Conservation (phyloP, 2,329 filamentous ascomycete genomes). For the Parafenestella ontariensis region DNA sequence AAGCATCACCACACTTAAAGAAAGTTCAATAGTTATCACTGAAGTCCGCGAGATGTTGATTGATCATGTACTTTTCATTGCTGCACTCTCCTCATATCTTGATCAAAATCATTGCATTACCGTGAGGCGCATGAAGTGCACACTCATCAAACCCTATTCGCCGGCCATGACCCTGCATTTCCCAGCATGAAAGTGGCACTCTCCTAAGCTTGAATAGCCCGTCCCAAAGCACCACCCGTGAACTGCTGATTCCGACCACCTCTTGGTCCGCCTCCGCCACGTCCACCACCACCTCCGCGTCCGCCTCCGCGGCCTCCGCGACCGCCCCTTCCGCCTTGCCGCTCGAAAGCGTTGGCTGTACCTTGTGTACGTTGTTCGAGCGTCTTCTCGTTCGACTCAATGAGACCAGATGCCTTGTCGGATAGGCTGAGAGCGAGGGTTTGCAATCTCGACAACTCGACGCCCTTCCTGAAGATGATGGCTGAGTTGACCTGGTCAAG, state of each 20-base stretch:
- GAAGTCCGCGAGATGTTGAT: neutral
- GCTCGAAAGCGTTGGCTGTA: constrained; percentile 92
- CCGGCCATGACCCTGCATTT: constrained; percentile 3
- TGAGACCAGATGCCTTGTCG: constrained; percentile 94
- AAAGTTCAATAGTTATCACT: neutral
- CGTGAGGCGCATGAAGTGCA: neutral
- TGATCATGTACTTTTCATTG: constrained; percentile 3
- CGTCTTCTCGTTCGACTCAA: constrained; percentile 96
- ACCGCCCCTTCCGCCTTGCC: constrained; percentile 81
- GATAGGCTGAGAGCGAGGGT: constrained; percentile 91
- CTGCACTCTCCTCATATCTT: constrained; percentile 3
- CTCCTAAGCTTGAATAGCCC: constrained; percentile 57
- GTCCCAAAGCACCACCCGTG: constrained; percentile 78
- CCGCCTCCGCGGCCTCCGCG: constrained; percentile 65
- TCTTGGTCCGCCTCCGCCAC: constrained; percentile 65
- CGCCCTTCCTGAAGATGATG: constrained; percentile 99
- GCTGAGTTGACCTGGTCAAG: constrained; percentile 97
- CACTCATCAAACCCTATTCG: constrained; percentile 3
- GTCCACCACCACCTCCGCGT: constrained; percentile 62
- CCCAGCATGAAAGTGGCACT: neutral
- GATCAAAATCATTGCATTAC: constrained; percentile 3
- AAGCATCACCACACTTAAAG: neutral
- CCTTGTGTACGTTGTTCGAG: constrained; percentile 97
- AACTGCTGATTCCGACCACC: constrained; percentile 76
- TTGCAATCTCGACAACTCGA: constrained; percentile 95